phyloP scores from a whole-genome alignment of 1,284 basidiomycete species.

The Fomes fomentarius region DNA sequence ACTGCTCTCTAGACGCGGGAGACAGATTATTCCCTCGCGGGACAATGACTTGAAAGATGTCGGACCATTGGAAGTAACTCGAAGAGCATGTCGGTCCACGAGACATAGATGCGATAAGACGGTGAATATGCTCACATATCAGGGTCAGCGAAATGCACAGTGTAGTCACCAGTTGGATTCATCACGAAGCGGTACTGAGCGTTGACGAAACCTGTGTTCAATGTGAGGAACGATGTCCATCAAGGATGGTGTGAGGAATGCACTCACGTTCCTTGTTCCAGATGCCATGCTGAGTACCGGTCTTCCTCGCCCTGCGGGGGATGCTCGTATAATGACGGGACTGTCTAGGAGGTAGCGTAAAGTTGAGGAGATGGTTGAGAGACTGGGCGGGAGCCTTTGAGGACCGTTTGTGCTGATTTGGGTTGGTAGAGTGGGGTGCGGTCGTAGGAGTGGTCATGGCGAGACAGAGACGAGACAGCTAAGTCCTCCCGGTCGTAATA shows the following conservation, averaged over 20 bases:
- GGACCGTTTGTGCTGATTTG: slow-evolving; percentile 49
- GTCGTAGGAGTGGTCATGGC: slow-evolving; percentile 35
- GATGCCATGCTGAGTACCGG: slow-evolving; percentile 60
- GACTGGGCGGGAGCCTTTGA: slow-evolving; percentile 66
- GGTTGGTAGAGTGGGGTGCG: slow-evolving; percentile 32
- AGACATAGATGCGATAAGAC: slow-evolving; percentile 10
- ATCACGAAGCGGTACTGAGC: slow-evolving; percentile 94
- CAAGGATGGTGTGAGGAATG: neutral
- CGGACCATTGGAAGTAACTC: slow-evolving; percentile 94
- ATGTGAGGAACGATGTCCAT: slow-evolving; percentile 7
- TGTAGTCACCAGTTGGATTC: slow-evolving; percentile 91
- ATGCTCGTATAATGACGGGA: slow-evolving; percentile 54
- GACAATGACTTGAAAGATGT: slow-evolving; percentile 94
- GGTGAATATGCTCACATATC: slow-evolving; percentile 71
- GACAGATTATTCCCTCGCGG: slow-evolving; percentile 70
- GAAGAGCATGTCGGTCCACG: slow-evolving; percentile 20
- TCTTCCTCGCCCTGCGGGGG: slow-evolving; percentile 76
- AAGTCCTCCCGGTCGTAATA: slow-evolving; percentile 31
- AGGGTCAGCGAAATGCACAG: slow-evolving; percentile 93
- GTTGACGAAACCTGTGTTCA: slow-evolving; percentile 83
- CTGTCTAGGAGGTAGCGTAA: slow-evolving; percentile 81
- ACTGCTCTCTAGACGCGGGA: slow-evolving; percentile 43
- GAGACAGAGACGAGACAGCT: slow-evolving; percentile 29
- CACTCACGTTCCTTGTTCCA: slow-evolving; percentile 89
- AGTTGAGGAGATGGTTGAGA: slow-evolving; percentile 82